Percentiles rank a stretch among this genome's conserved stretches.
phyloP scores from a whole-genome alignment of 257 asterid genomes.

The Solanum corneliomulleri region DNA sequence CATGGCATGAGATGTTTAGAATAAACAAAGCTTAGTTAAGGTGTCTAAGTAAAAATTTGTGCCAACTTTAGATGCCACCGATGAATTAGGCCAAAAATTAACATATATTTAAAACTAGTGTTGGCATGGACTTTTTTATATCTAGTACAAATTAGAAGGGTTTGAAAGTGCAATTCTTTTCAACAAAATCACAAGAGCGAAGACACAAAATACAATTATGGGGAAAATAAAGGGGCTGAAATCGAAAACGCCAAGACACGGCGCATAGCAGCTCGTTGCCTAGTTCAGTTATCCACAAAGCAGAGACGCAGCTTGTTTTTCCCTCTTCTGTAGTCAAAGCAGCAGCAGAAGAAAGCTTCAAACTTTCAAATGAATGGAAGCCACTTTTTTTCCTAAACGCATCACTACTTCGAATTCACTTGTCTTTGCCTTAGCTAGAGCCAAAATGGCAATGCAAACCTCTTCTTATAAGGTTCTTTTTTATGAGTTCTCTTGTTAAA shows the following conservation, averaged over 20 bases:
- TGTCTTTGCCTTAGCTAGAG: constrained; percentile 13
- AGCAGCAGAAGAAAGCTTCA: background rate
- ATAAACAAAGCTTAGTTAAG: too few relatives aligned
- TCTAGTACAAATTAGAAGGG: background rate
- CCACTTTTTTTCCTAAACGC: constrained; percentile 22
- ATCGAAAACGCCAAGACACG: background rate
- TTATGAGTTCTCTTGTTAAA: background rate
- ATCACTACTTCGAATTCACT: constrained; percentile 8
- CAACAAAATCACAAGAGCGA: background rate
- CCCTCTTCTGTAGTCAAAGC: background rate
- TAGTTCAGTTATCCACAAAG: constrained; percentile 9
- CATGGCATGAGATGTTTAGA: too few relatives aligned
- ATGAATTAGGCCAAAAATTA: too few relatives aligned
- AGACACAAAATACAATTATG: background rate
- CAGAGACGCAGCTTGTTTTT: background rate
- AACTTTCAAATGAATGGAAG: constrained; percentile 15
- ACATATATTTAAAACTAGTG: background rate
- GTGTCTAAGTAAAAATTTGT: too few relatives aligned
- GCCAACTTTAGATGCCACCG: too few relatives aligned
- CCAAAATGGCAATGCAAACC: constrained; percentile 54
- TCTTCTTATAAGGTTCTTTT: constrained; percentile 51
- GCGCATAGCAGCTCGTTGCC: background rate
- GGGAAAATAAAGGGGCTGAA: background rate
- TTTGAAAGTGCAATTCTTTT: background rate
- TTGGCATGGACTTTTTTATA: background rate